phyloP scores from a whole-genome alignment of 148 eudicot species.

The Selenicereus undatus region DNA sequence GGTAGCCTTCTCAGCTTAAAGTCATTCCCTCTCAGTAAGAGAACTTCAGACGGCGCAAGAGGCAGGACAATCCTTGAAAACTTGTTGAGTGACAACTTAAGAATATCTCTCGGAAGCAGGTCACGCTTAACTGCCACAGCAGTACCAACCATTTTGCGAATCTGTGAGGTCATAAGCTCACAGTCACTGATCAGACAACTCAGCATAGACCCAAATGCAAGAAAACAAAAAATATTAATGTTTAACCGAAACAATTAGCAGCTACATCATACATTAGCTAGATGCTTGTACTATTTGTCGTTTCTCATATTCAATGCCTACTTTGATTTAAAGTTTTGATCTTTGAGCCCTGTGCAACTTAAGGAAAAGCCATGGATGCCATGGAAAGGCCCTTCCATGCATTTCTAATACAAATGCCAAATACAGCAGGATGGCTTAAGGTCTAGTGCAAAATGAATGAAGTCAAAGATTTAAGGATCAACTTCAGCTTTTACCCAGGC shows the following conservation, averaged over 20 bases:
- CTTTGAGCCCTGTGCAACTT: too few species aligned
- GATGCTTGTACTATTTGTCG: background rate
- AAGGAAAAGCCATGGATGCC: too few species aligned
- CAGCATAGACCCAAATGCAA: background rate
- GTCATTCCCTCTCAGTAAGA: conserved; percentile 71
- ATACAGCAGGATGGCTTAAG: too few species aligned
- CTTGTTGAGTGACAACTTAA: conserved; percentile 69
- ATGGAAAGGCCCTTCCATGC: too few species aligned
- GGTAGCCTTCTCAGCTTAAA: conserved; percentile 57
- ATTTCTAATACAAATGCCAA: too few species aligned
- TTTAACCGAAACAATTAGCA: conserved; percentile 2
- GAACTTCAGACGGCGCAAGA: conserved; percentile 85
- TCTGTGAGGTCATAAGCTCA: conserved; percentile 40
- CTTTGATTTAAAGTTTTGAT: too few species aligned
- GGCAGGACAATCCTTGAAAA: conserved; percentile 76
- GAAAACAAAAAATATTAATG: background rate
- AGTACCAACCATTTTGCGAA: conserved; percentile 96
- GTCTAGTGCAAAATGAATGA: too few species aligned
- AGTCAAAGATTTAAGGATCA: too few species aligned
- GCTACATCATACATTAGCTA: background rate
- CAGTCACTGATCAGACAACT: background rate
- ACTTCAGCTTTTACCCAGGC: too few species aligned
- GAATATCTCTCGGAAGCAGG: conserved; percentile 68
- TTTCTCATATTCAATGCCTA: too few species aligned
- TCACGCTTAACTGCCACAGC: conserved; percentile 87